Conservation (phyloP, 176 grass and related monocot species). For the Cocos nucifera region DNA sequence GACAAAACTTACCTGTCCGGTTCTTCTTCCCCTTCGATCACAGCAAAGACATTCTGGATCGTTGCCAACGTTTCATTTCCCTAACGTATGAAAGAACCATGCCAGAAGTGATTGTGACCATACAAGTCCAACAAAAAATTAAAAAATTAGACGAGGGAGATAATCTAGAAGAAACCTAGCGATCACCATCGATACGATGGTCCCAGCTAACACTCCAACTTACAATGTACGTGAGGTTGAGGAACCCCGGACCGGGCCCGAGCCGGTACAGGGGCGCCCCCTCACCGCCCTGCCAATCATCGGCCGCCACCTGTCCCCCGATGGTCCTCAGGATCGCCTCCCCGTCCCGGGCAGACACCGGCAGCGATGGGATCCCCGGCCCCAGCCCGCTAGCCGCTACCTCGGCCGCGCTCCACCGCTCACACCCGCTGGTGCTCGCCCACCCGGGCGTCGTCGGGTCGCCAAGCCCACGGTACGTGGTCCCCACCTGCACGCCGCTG, state of each 20-base stretch:
- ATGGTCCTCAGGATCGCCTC: slow-evolving; percentile 46
- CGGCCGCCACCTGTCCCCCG: slow-evolving; percentile 49
- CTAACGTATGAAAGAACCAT: background rate
- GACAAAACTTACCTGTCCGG: background rate
- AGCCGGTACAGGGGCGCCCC: slow-evolving; percentile 36
- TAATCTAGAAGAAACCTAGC: background rate
- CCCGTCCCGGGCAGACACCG: slow-evolving; percentile 65
- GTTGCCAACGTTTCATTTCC: too few species aligned
- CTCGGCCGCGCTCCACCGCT: slow-evolving; percentile 49
- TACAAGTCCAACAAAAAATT: background rate
- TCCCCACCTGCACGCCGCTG: slow-evolving; percentile 69
- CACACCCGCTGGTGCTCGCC: slow-evolving; percentile 45
- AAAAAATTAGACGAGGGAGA: slow-evolving; percentile 1
- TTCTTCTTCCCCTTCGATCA: too few species aligned
- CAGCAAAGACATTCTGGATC: too few species aligned
- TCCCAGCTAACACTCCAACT: background rate
- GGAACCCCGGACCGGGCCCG: slow-evolving; percentile 60
- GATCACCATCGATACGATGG: too few species aligned
- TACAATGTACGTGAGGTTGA: slow-evolving; percentile 63
- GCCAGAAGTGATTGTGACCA: too few species aligned
- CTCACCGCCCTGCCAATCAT: slow-evolving; percentile 72
- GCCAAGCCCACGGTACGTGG: slow-evolving; percentile 41
- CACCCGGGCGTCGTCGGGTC: slow-evolving; percentile 81
- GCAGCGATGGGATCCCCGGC: slow-evolving; percentile 63
- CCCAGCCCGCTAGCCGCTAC: slow-evolving; percentile 49